Percentiles rank a stretch among this genome's conserved stretches.
phyloP scores from a whole-genome alignment of 345 rosid genomes.

The Raphanus sativus region DNA sequence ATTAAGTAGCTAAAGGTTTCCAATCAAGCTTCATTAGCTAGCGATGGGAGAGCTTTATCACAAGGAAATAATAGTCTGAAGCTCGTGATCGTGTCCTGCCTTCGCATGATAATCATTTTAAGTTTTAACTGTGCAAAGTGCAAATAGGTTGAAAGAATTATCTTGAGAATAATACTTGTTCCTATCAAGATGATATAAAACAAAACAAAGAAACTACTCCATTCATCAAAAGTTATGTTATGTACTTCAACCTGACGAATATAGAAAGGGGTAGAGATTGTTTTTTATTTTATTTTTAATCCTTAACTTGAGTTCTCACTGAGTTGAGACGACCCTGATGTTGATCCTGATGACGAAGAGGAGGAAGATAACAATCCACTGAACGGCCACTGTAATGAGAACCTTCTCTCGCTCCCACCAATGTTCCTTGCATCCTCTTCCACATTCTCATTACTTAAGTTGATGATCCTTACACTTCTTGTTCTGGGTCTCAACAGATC shows the following conservation, averaged over 20 bases:
- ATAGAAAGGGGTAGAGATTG: neutral
- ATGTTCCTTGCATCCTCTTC: conserved; percentile 44
- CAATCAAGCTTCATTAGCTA: no score
- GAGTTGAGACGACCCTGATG: conserved; percentile 41
- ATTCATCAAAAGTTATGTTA: conserved; percentile 3
- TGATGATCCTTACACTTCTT: conserved; percentile 15
- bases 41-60: no score
- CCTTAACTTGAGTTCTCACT: conserved; percentile 42
- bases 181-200: neutral
- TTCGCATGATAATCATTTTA: no score
- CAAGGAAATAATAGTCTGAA: no score
- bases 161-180: neutral
- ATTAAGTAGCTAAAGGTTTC: no score
- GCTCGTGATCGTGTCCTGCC: no score
- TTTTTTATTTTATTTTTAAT: neutral
- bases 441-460: conserved; percentile 32
- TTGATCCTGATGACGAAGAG: conserved; percentile 19
- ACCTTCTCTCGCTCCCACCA: conserved; percentile 56
- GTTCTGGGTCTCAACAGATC: conserved; percentile 34
- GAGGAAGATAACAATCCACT: conserved; percentile 69
- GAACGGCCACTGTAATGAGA: conserved; percentile 73
- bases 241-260: conserved; percentile 17
- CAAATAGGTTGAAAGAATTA: neutral
- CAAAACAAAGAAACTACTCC: neutral
- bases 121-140: no score